Conservation (phyloP, 1,284 basidiomycete genomes). For the Ceratobasidium sp. region DNA sequence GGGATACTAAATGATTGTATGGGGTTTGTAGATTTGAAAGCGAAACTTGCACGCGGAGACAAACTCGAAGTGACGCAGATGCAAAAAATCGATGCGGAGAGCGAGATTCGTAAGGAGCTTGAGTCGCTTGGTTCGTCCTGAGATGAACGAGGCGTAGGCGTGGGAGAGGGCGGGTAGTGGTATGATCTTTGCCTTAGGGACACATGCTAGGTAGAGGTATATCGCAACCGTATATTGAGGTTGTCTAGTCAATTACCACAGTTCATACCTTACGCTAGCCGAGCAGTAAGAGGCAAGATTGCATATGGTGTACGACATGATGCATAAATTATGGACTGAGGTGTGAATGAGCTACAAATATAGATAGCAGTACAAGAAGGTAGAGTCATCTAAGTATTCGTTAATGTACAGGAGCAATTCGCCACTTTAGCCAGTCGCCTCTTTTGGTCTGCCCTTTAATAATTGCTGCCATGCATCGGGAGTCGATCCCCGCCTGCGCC, state of each 20-base stretch:
- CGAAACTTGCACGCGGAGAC: conserved; percentile 88
- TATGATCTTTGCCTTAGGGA: not conserved
- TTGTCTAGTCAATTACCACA: conserved; percentile 20
- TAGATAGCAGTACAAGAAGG: not conserved
- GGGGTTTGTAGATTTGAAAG: conserved; percentile 82
- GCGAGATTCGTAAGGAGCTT: conserved; percentile 86
- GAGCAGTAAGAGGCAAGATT: not conserved
- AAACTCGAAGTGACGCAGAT: conserved; percentile 93
- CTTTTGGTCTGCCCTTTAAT: not conserved
- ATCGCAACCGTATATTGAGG: conserved; percentile 10
- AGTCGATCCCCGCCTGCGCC: conserved; percentile 2
- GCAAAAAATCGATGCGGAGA: conserved; percentile 94
- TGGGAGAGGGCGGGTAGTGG: not conserved
- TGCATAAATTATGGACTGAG: conserved; percentile 29
- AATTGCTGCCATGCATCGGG: conserved; percentile 7
- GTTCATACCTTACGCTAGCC: not conserved
- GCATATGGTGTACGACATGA: conserved; percentile 3
- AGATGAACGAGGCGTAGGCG: not conserved
- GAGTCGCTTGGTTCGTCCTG: conserved; percentile 58
- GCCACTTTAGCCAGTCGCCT: not conserved
- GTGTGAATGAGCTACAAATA: conserved; percentile 17
- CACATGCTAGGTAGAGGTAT: not conserved
- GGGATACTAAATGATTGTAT: conserved; percentile 31
- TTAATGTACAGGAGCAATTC: not conserved
- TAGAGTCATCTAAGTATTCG: not conserved